A percentile compares a stretch with the other conserved stretches of the same genome.
Evolutionary conservation across 1,139 yeast species (phyloP).

Genomic region (Diutina ranongensis): DNA sequence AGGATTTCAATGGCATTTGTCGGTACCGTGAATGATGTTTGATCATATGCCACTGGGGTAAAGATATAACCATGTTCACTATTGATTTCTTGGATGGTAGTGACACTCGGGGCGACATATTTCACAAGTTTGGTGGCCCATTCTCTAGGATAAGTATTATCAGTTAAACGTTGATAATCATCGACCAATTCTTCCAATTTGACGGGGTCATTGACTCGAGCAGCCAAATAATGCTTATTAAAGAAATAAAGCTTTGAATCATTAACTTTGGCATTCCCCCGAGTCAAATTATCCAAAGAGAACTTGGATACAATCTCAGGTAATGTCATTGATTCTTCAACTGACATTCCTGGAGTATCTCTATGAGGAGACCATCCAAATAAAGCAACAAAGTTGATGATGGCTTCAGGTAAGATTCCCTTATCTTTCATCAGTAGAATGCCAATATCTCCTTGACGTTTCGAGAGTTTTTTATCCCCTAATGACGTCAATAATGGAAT

Average conservation of each 20-base stretch:
- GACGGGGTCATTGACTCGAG: slow-evolving; percentile 22
- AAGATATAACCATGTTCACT: slow-evolving; percentile 39
- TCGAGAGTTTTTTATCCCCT: slow-evolving; percentile 72
- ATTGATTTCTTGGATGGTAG: slow-evolving; percentile 36
- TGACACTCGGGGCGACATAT: slow-evolving; percentile 28
- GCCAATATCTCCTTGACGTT: slow-evolving; percentile 75
- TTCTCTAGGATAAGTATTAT: slow-evolving; percentile 12
- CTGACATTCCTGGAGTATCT: slow-evolving; percentile 33
- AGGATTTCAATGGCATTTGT: slow-evolving; percentile 9
- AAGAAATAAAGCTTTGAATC: slow-evolving; percentile 62
- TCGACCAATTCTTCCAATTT: slow-evolving; percentile 23
- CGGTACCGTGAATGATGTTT: slow-evolving; percentile 10
- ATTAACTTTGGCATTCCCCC: slow-evolving; percentile 89
- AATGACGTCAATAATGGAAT: slow-evolving; percentile 75
- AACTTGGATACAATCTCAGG: slow-evolving; percentile 40
- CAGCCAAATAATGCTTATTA: slow-evolving; percentile 53
- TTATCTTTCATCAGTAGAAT: slow-evolving; percentile 43
- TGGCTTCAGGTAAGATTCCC: slow-evolving; percentile 77
- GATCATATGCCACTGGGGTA: slow-evolving; percentile 21
- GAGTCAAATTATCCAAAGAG: slow-evolving; percentile 61
- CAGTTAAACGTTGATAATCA: slow-evolving; percentile 14
- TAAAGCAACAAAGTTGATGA: slow-evolving; percentile 76
- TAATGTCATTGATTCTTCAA: slow-evolving; percentile 51
- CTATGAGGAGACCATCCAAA: slow-evolving; percentile 92
- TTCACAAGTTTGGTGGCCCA: slow-evolving; percentile 18